Percentiles rank a stretch among this genome's conserved stretches.
These are phyloP conservation scores for Cladosporium sp. DNA, from an alignment of 2,329 filamentous ascomycete genomes.

Conservation along the genomic window DNA sequence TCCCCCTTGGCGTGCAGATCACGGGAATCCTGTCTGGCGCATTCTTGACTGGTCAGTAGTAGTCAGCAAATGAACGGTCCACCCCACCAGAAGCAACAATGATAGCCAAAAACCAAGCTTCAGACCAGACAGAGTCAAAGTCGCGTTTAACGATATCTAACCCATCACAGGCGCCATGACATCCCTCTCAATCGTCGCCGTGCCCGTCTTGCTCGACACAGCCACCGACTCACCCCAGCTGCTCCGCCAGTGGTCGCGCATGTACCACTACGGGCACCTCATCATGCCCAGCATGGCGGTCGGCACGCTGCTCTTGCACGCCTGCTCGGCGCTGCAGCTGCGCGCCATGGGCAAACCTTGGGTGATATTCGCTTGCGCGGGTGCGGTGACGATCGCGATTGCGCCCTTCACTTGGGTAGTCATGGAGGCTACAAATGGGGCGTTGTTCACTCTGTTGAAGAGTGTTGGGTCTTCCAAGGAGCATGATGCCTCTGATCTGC, in stretches of 20 bases:
- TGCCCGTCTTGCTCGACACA: conserved; percentile 38
- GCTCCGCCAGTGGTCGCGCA: conserved; percentile 35
- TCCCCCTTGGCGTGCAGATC: not conserved
- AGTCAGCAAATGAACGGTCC: no score
- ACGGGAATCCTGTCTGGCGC: not conserved
- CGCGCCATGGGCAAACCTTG: conserved; percentile 12
- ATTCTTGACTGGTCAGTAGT: not conserved
- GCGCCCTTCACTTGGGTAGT: conserved; percentile 42
- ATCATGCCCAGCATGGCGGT: conserved; percentile 35
- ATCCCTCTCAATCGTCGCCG: conserved; percentile 31
- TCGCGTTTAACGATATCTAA: not conserved
- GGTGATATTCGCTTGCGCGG: conserved; percentile 26
- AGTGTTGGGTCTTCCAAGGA: not conserved
- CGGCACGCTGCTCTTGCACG: conserved; percentile 30
- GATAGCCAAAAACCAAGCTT: no score
- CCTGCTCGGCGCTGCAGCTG: conserved; percentile 23
- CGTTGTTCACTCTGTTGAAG: not conserved
- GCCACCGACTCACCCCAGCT: conserved; percentile 30
- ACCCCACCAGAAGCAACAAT: no score
- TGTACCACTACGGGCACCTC: conserved; percentile 39
- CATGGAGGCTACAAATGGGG: conserved; percentile 41
- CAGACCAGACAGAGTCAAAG: no score
- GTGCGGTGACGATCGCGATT: conserved; percentile 30
- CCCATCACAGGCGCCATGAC: conserved; percentile 29
- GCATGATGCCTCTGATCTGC: not conserved